phyloP scores from a whole-genome alignment of 225 moss, liverwort and hornwort species.

The Pseudisothecium myosuroides region DNA sequence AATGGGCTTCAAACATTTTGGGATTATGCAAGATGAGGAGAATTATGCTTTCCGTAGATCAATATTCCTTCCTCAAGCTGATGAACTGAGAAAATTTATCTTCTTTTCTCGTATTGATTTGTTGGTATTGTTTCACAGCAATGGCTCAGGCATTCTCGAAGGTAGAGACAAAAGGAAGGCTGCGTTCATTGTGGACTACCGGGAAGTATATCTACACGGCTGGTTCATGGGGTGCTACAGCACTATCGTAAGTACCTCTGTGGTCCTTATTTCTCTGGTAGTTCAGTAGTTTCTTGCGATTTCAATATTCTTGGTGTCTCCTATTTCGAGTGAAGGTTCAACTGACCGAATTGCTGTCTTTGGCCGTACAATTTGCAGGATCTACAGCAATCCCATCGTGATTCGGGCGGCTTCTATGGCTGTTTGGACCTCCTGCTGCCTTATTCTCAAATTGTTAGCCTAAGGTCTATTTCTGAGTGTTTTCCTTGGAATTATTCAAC shows the following conservation, averaged over 20 bases:
- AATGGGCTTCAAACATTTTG: background rate
- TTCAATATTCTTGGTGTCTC: background rate
- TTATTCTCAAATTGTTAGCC: constrained; percentile 22
- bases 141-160: constrained; percentile 65
- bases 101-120: background rate
- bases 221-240: constrained; percentile 72
- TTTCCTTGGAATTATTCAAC: background rate
- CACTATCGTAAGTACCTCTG: constrained; percentile 52
- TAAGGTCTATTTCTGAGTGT: background rate
- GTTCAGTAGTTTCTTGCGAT: background rate
- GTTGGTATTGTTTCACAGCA: constrained; percentile 20
- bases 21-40: background rate
- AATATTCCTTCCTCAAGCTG: background rate
- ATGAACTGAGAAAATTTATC: background rate
- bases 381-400: constrained; percentile 61
- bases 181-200: constrained; percentile 54
- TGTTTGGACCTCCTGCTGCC: constrained; percentile 79
- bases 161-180: constrained; percentile 44
- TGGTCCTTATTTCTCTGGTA: background rate
- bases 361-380: constrained; percentile 31
- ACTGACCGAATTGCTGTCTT: background rate
- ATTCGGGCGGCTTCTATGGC: constrained; percentile 77
- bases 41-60: background rate
- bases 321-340: background rate
- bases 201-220: constrained; percentile 63